Base-by-base conservation (phyloP, 805 yeast genomes). In the Zygosaccharomyces gambellarensis region DNA sequence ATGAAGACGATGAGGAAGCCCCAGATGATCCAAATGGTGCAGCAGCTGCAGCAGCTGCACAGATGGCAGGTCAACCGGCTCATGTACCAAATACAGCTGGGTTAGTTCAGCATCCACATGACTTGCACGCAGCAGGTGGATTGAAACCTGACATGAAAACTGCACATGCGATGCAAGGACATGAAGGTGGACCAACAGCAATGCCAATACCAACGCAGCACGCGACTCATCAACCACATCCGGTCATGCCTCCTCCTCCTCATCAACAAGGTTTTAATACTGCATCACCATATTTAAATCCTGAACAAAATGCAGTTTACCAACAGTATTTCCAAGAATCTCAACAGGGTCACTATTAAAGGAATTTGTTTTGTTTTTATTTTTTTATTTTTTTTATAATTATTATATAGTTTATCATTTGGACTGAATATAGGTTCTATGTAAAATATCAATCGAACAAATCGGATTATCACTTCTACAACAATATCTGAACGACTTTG, bases 291-390 rank as follows among this genome's bases (percentile, higher is more conserved):
- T 79, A 76, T 55, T 67, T 77, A 53, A 79, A 76, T 56, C 77
- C 78, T 43, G 80, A 78, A 46, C 77, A 73, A 56, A 72, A 75
- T 49, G 77, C 77, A 54, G 85, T 80, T 46, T 81, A 82, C 58
- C 82, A 81, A 65, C 85, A 80, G 56, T 82, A 81, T 66, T 80
- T 82, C 61, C 75, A 78, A 55, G 78, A 76, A 64, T 74, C 77
- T 50, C 84, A 79, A 64, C 84, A 78, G 65, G 78, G 76, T 59
- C 83, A 80, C 63, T 78, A 69, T 53, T 70, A 53, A 60, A 27
- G 14, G 17, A 17, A 14, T 34, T 29, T 31, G 17, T 34, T 25
- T 19, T 21, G 11, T 23, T 8, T 14, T 17, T 25, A 42, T 21
- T 34, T 34, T 34, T 29, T 21, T n/a, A 28, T 14, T 12, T 39